These are phyloP conservation scores for Fusarium musae DNA, from an alignment of 2,329 filamentous ascomycete species.

Conservation along the genomic window DNA sequence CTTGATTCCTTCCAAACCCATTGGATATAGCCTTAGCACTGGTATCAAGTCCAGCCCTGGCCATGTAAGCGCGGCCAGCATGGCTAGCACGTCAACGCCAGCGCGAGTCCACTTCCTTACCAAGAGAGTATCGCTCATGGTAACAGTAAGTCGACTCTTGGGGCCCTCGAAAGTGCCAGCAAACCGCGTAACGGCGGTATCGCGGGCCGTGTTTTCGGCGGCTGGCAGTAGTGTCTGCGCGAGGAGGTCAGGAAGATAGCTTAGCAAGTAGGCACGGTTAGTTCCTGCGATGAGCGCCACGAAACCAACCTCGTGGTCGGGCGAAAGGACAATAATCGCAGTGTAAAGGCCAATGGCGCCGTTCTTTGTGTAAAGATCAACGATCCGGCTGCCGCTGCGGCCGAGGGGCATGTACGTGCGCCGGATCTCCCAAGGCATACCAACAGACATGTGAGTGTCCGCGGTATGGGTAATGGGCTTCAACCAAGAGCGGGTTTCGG, in stretches of 20 bases:
- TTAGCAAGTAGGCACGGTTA: background rate
- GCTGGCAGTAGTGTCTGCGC: background rate
- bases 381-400: background rate
- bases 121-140: background rate
- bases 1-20: background rate
- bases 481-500: conserved; percentile 1
- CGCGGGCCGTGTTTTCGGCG: background rate
- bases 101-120: background rate
- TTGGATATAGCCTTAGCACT: background rate
- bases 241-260: background rate
- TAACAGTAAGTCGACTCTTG: background rate
- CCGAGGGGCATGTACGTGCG: background rate
- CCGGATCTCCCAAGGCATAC: conserved; percentile 23
- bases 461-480: conserved; percentile 11
- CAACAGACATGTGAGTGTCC: background rate
- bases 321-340: background rate
- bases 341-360: background rate
- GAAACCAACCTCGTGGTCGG: conserved; percentile 3
- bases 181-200: background rate
- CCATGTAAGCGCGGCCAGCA: background rate
- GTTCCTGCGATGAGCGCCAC: background rate
- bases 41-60: background rate
- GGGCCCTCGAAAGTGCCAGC: background rate
- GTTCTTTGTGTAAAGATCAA: conserved; percentile 16
- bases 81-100: background rate